phyloP scores from a whole-genome alignment of 2,329 filamentous ascomycete species.

The Nannizziopsis barbatae region DNA sequence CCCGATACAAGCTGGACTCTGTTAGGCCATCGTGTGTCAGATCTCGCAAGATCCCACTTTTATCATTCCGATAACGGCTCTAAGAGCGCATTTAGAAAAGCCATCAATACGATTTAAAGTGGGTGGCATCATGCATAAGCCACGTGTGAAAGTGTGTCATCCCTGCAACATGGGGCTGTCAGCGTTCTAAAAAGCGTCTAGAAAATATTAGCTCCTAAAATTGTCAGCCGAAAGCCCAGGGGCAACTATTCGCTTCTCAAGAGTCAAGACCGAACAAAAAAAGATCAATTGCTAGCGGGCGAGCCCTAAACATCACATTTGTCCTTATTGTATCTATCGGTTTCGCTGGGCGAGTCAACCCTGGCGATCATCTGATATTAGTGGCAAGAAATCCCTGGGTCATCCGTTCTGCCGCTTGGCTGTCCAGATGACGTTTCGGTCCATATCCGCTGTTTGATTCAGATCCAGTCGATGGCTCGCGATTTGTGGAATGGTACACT shows the following conservation, averaged over 20 bases:
- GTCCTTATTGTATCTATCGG: neutral
- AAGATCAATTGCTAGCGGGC: neutral
- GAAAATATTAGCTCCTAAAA: slow-evolving; percentile 2
- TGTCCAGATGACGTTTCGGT: slow-evolving; percentile 4
- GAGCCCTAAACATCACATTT: neutral
- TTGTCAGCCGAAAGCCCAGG: neutral
- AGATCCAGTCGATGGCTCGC: slow-evolving; percentile 8
- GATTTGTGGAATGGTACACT: slow-evolving; percentile 2
- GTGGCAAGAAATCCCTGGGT: neutral
- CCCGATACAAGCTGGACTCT: neutral
- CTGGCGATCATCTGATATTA: neutral
- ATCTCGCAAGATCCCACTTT: too few species aligned
- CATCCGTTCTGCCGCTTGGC: slow-evolving; percentile 1
- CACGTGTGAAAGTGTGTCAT: slow-evolving; percentile 7
- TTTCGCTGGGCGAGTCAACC: neutral
- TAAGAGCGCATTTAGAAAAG: neutral
- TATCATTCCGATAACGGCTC: neutral
- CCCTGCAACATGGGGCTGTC: slow-evolving; percentile 3
- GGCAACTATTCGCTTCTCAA: too few species aligned
- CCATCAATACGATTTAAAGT: neutral
- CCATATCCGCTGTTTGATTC: slow-evolving; percentile 3
- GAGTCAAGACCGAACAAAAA: too few species aligned
- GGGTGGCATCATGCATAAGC: slow-evolving; percentile 9
- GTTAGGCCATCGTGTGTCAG: too few species aligned
- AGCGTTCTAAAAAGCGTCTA: slow-evolving; percentile 1